Evolutionary conservation across 2,329 filamentous ascomycete genomes (phyloP).

Genomic region (Fusarium nelsonii): DNA sequence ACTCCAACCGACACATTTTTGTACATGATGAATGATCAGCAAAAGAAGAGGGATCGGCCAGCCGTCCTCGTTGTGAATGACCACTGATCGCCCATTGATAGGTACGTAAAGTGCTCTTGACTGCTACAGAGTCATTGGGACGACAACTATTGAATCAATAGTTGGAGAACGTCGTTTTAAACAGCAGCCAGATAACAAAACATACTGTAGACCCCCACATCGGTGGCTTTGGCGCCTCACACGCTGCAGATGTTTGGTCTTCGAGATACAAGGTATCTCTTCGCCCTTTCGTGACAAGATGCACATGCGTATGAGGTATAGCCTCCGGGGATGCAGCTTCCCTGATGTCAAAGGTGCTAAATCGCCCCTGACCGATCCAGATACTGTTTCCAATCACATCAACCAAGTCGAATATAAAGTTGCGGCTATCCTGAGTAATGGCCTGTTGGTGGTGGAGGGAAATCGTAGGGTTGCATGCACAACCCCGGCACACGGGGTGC

Average conservation of each 20-base stretch:
- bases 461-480: constrained; percentile 28
- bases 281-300: not conserved
- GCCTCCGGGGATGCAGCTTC: not conserved
- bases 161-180: not conserved
- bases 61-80: not conserved
- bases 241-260: not conserved
- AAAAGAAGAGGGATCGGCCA: constrained; percentile 17
- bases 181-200: not conserved
- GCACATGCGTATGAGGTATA: not conserved
- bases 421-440: constrained; percentile 28
- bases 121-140: not conserved
- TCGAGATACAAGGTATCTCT: not conserved
- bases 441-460: constrained; percentile 25
- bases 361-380: constrained; percentile 1
- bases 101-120: not conserved
- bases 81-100: not conserved
- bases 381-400: constrained; percentile 18
- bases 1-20: constrained; percentile 4
- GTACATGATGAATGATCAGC: not conserved
- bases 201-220: not conserved
- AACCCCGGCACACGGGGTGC: constrained; percentile 26
- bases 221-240: not conserved
- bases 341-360: not conserved
- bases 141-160: not conserved
- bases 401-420: constrained; percentile 28